Evolutionary conservation across 495 filamentous ascomycete species (phyloP).

Genomic region (Lasiosphaeriaceae sp.): DNA sequence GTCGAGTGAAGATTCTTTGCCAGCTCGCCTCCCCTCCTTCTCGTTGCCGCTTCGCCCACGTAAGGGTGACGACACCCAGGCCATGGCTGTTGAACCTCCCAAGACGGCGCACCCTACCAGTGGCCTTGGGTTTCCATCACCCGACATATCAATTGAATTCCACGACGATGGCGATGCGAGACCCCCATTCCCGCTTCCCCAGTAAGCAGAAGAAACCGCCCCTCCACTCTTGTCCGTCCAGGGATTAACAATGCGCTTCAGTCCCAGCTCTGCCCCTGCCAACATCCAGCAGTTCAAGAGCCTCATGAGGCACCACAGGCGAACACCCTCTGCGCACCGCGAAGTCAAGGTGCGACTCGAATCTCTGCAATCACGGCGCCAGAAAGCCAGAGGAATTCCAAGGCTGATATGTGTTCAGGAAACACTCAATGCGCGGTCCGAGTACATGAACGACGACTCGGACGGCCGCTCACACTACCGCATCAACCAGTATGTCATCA

Average conservation of each 20-base stretch:
- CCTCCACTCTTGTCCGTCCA: no score
- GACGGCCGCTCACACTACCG: slow-evolving; percentile 70
- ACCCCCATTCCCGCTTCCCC: slow-evolving; percentile 17
- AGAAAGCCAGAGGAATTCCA: not conserved
- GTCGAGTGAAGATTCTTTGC: not conserved
- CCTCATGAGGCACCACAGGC: slow-evolving; percentile 70
- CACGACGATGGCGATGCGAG: slow-evolving; percentile 21
- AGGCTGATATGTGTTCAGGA: slow-evolving; percentile 48
- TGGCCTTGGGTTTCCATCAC: slow-evolving; percentile 22
- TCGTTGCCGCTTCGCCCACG: slow-evolving; percentile 19
- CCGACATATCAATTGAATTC: slow-evolving; percentile 38
- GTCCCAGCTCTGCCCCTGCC: slow-evolving; percentile 36
- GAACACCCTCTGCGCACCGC: slow-evolving; percentile 65
- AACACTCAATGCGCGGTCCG: slow-evolving; percentile 84
- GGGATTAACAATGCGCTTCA: not conserved
- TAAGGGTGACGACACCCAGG: not conserved
- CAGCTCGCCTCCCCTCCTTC: slow-evolving; percentile 3
- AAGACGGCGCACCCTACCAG: slow-evolving; percentile 19
- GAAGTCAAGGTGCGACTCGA: slow-evolving; percentile 59
- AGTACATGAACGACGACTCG: slow-evolving; percentile 81
- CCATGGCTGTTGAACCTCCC: slow-evolving; percentile 11
- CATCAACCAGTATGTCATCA: slow-evolving; percentile 93
- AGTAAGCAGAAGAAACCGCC: slow-evolving; percentile 24
- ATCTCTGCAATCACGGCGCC: not conserved
- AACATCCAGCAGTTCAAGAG: slow-evolving; percentile 48